phyloP scores from a whole-genome alignment of 164 flowering plant species.

The Vitis rotundifolia region DNA sequence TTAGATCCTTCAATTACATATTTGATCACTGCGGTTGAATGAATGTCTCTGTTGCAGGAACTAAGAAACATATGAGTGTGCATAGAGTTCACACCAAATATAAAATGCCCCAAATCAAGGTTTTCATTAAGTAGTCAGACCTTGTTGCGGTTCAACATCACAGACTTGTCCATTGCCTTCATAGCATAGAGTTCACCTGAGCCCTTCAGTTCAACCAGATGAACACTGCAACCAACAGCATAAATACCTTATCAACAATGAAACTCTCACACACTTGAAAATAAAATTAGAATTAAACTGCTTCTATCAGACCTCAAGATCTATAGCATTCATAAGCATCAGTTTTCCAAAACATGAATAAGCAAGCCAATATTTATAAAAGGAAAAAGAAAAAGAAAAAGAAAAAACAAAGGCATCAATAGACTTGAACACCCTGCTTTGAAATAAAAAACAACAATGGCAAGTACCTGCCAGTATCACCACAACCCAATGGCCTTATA shows the following conservation, averaged over 20 bases:
- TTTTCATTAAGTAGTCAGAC: constrained; percentile 24
- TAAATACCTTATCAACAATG: background rate
- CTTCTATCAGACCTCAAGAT: background rate
- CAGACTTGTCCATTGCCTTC: constrained; percentile 89
- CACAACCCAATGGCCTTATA: constrained; percentile 89
- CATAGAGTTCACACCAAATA: background rate
- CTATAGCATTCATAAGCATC: too few relatives aligned
- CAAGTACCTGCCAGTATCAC: constrained; percentile 93
- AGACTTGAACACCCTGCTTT: background rate
- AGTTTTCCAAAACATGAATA: too few relatives aligned
- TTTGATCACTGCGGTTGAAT: background rate
- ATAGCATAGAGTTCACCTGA: constrained; percentile 75
- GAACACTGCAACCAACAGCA: constrained; percentile 58
- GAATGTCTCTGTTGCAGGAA: background rate
- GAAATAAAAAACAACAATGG: background rate
- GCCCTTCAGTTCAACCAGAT: constrained; percentile 76
- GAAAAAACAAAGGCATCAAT: too few relatives aligned
- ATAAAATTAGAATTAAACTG: background rate
- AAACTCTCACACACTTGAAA: background rate
- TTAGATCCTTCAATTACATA: background rate
- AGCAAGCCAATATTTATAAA: too few relatives aligned
- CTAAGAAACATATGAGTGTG: background rate
- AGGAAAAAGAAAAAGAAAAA: too few relatives aligned
- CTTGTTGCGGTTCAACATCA: constrained; percentile 85
- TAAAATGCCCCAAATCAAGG: background rate